Conservation (phyloP, 2,329 filamentous ascomycete genomes). For the Hawksworthiomyces lignivorus region DNA sequence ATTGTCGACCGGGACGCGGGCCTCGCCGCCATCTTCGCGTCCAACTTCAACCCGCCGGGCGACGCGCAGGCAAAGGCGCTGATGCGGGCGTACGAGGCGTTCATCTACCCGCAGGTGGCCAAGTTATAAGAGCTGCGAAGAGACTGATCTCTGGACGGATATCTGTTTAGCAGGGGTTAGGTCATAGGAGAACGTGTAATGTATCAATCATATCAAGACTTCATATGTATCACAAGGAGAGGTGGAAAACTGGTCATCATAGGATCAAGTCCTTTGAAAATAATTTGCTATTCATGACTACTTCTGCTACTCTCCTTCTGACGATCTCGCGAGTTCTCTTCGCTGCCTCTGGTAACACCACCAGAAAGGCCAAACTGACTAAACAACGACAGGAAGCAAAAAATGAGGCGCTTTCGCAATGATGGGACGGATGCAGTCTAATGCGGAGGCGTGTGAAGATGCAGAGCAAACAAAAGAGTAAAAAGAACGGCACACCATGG, state of each 20-base stretch:
- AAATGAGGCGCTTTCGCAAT: not conserved
- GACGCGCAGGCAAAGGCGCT: slow-evolving; percentile 27
- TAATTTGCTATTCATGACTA: no score
- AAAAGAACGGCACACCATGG: not conserved
- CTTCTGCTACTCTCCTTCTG: no score
- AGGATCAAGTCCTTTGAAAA: no score
- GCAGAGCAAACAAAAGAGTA: not conserved
- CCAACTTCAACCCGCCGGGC: slow-evolving; percentile 34
- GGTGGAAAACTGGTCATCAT: no score
- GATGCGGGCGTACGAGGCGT: slow-evolving; percentile 29
- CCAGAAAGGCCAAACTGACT: no score
- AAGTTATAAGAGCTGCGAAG: slow-evolving; percentile 11
- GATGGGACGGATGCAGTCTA: not conserved
- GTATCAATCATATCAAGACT: no score
- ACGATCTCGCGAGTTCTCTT: no score
- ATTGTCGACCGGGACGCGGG: slow-evolving; percentile 29
- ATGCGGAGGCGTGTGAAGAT: not conserved
- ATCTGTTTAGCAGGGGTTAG: no score
- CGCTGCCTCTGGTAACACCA: no score
- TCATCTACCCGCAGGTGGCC: slow-evolving; percentile 26
- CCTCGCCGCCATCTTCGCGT: slow-evolving; percentile 32
- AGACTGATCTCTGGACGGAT: no score
- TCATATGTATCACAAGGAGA: no score
- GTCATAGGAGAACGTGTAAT: no score
- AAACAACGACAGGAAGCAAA: not conserved